These are phyloP conservation scores for Euphorbia tirucalli DNA, from an alignment of 345 rosid species.

Conservation along the genomic window DNA sequence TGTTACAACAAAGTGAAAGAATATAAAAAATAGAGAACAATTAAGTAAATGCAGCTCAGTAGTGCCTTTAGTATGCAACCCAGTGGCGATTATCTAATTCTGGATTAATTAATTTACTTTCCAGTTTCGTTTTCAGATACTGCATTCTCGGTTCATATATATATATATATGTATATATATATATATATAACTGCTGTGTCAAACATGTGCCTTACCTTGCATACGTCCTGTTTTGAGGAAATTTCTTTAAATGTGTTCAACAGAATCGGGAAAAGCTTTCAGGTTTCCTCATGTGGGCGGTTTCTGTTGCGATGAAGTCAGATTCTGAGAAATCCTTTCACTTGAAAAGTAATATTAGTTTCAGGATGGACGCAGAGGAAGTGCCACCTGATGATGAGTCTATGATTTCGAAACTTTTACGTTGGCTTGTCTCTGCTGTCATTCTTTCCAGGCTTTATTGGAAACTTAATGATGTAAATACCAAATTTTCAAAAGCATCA, in stretches of 20 bases:
- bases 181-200: neutral
- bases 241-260: constrained; percentile 19
- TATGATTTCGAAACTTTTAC: constrained; percentile 61
- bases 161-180: too few relatives aligned
- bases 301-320: constrained; percentile 58
- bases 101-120: neutral
- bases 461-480: constrained; percentile 23
- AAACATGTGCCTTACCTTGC: neutral
- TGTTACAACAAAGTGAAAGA: neutral
- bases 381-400: constrained; percentile 55
- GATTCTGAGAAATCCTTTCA: constrained; percentile 32
- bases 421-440: constrained; percentile 82
- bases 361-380: constrained; percentile 30
- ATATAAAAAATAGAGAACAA: neutral
- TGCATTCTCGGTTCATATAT: neutral
- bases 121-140: neutral
- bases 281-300: constrained; percentile 68
- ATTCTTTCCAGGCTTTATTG: constrained; percentile 58
- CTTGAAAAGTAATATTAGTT: constrained; percentile 24
- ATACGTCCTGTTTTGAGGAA: neutral
- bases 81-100: neutral
- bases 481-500: constrained; percentile 29
- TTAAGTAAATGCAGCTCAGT: neutral
- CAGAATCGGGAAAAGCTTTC: constrained; percentile 64
- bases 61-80: neutral